Evolutionary conservation across 306 rosid genomes (phyloP), one percentile per base, ranked within the genome.

Genomic region (Castanea crenata): DNA sequence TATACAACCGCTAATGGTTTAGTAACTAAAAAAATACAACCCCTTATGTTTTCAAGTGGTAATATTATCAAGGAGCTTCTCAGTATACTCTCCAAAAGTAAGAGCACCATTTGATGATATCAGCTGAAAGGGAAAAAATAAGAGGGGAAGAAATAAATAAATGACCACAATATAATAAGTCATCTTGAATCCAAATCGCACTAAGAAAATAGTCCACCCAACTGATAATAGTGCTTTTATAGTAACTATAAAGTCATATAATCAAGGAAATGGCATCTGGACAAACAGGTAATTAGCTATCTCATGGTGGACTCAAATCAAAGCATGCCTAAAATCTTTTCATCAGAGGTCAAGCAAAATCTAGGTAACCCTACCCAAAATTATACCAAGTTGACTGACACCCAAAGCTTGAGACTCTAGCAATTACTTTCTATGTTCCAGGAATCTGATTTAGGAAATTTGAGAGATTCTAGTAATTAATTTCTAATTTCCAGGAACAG

Each of bases 81-180:
- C 98, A 5, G 97, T 85, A 79, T 92, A 95, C 86, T 95, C 99
- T 81, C 99, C 96, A 74, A 90, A 92, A 61, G 97, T 90, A 51
- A 92, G 96, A 68, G 85, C 57, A 46, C 91, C 84, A 67, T 85
- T 87, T 55, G 92, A 86, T 82, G 90, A 77, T 76, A 92, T 92
- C 78, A 89, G 84, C 99, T 92, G 94, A n/a, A 31, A 67, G 44
- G 14, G 1, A 0, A n/a, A 31, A 67, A 11, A 18, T 54, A 35
- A 46, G 13, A 65, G 16, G 20, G 0, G 51, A 29, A 73, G 69
- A 23, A 10, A 11, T 12, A 16, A 15, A 67, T 58, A 6, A 6
- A 71, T 82, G 56, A 80, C 29, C 56, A 49, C 63, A 56, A 70
- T 70, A 51, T 70, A 51, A 81, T 10, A 20, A 23, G 6, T 59